Evolutionary conservation across 805 yeast species (phyloP).

Genomic region (Komagataella mondaviorum): DNA sequence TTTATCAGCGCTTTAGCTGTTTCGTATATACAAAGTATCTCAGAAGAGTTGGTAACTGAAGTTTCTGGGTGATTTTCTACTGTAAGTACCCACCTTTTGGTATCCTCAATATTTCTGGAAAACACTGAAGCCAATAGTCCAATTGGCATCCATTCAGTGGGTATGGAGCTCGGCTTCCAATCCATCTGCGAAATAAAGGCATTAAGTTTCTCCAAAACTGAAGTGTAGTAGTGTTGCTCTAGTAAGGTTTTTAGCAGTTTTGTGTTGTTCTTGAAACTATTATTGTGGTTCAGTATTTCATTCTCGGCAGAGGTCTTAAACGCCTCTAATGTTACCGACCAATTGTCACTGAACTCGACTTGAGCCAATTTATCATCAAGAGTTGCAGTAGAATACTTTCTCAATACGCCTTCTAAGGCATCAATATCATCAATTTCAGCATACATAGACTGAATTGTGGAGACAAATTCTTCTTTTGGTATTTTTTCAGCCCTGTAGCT

Average conservation of each 20-base stretch:
- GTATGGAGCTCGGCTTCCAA: slow-evolving; percentile 13
- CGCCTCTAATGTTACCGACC: background rate
- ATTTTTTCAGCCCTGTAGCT: slow-evolving; percentile 31
- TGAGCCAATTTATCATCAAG: slow-evolving; percentile 67
- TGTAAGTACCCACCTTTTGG: slow-evolving; percentile 49
- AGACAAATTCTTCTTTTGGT: slow-evolving; percentile 24
- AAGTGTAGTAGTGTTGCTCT: slow-evolving; percentile 65
- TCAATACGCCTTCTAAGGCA: slow-evolving; percentile 75
- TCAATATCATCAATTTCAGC: slow-evolving; percentile 83
- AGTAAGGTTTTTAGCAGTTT: slow-evolving; percentile 58
- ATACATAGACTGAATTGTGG: slow-evolving; percentile 65
- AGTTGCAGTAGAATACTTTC: slow-evolving; percentile 54
- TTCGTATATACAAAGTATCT: slow-evolving; percentile 30
- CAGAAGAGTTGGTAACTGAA: slow-evolving; percentile 12
- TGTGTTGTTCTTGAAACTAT: slow-evolving; percentile 23
- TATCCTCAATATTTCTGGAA: slow-evolving; percentile 36
- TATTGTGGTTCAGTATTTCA: slow-evolving; percentile 6
- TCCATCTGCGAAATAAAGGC: slow-evolving; percentile 12
- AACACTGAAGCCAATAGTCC: slow-evolving; percentile 70
- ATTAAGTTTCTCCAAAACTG: slow-evolving; percentile 39
- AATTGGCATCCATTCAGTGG: slow-evolving; percentile 45
- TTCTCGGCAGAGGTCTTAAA: slow-evolving; percentile 4
- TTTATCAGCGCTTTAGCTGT: slow-evolving; percentile 49
- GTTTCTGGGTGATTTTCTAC: slow-evolving; percentile 19
- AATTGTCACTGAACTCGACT: slow-evolving; percentile 29